Evolutionary conservation across 139 green algal genomes (phyloP).

Genomic region (Nannochloris sp.): DNA sequence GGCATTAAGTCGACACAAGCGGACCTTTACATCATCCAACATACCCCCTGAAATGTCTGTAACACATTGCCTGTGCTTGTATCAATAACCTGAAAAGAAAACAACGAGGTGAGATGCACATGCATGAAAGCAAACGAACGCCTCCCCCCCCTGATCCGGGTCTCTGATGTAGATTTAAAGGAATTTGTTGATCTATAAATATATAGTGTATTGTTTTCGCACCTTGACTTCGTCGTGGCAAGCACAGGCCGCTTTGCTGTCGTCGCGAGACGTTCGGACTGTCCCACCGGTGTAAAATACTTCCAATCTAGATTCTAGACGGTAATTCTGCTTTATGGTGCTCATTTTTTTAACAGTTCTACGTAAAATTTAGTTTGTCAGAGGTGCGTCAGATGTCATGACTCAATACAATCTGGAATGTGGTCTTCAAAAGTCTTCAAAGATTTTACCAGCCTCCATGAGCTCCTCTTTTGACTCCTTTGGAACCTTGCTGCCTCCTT

Average conservation of each 20-base stretch:
- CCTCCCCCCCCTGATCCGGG: no score
- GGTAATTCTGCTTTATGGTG: slow-evolving; percentile 58
- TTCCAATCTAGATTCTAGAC: slow-evolving; percentile 52
- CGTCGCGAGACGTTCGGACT: slow-evolving; percentile 47
- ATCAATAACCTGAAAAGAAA: slow-evolving; percentile 52
- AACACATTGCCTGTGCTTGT: slow-evolving; percentile 43
- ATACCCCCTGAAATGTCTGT: slow-evolving; percentile 55
- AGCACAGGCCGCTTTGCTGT: slow-evolving; percentile 55
- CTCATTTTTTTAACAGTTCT: slow-evolving; percentile 5
- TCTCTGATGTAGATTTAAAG: background rate
- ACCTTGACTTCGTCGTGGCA: slow-evolving; percentile 88
- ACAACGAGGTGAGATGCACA: background rate
- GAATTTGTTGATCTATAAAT: background rate
- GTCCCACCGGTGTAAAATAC: slow-evolving; percentile 84
- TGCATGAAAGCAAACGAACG: background rate
- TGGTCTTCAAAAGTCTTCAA: slow-evolving; percentile 63
- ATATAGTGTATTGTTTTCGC: background rate
- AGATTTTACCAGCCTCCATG: slow-evolving; percentile 70
- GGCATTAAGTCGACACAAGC: background rate
- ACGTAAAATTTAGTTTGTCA: background rate
- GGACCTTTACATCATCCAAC: background rate
- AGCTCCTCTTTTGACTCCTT: slow-evolving; percentile 74
- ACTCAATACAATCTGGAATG: background rate
- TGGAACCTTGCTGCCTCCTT: slow-evolving; percentile 34
- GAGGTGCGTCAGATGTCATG: background rate